Evolutionary conservation across 2,329 filamentous ascomycete genomes (phyloP).

Genomic region (Stachybotrys chartarum): DNA sequence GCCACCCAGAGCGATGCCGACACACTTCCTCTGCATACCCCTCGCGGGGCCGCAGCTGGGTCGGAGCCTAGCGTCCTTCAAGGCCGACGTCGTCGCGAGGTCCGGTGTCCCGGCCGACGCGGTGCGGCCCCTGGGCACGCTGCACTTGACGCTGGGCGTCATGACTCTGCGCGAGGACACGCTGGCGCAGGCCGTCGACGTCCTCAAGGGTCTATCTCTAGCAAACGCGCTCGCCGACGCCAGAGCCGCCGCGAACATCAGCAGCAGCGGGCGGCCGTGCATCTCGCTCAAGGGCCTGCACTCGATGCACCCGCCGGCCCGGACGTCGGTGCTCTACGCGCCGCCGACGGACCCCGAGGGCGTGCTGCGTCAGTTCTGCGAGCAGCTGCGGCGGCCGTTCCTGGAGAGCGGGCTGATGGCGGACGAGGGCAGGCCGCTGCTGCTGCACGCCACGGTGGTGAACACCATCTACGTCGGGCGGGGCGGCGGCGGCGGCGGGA

Average conservation of each 20-base stretch:
- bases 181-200: constrained; percentile 31
- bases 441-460: constrained; percentile 77
- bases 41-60: constrained; percentile 62
- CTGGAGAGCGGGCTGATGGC: constrained; percentile 47
- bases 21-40: constrained; percentile 72
- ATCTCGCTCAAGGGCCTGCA: constrained; percentile 48
- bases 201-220: constrained; percentile 30
- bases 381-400: constrained; percentile 48
- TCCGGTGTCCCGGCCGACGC: constrained; percentile 56
- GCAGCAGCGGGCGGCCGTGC: constrained; percentile 16
- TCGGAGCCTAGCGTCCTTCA: constrained; percentile 54
- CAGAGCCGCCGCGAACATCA: constrained; percentile 5
- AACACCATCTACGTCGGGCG: constrained; percentile 73
- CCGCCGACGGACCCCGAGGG: constrained; percentile 47
- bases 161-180: constrained; percentile 61
- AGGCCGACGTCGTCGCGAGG: constrained; percentile 43
- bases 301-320: constrained; percentile 52
- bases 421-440: constrained; percentile 54
- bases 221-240: constrained; percentile 29
- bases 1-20: constrained; percentile 40
- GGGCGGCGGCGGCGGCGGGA: constrained; percentile 16
- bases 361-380: constrained; percentile 49
- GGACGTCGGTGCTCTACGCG: constrained; percentile 59
- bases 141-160: constrained; percentile 83
- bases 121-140: constrained; percentile 67